Base-by-base conservation (phyloP, 148 eudicot genomes). In the Diospyros lotus region DNA sequence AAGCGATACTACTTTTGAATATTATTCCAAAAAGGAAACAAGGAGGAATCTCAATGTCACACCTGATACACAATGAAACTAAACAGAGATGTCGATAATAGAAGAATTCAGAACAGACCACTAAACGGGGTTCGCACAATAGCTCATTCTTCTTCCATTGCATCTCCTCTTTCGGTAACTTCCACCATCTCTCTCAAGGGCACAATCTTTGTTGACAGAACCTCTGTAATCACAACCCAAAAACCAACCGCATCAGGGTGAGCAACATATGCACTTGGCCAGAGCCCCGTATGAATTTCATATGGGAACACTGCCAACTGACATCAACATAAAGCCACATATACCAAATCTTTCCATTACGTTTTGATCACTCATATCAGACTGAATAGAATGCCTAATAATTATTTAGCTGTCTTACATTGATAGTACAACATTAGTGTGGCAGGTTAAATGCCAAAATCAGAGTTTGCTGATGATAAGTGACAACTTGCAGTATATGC, bases 141-240 rank as follows among this genome's bases (percentile, higher is more conserved):
- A 72, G 45, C 67, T 85, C 80, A 85, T 28, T 28, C 28, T 68
- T 93, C 97, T 82, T 93, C 98, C 94, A 93, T 93, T 14, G 93
- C 97, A 64, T 91, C 98, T 58, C 93, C 94, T 42, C 86, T 89
- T 76, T 84, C 90, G 15, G 79, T 71, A 18, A 81, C 91, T 75
- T 81, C 83, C 67, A 82, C 88, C 64, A 76, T 55, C 76, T 82
- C 82, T 73, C 69, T 84, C 68, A 91, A 66, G 4, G 87, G 90
- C 1, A 82, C 88, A 54, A 91, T 79, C 85, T 88, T 93, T 6
- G 93, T 91, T 55, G 80, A 53, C 68, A 93, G 79, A 42, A 89
- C 93, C 87, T 93, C 98, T 93, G 89, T 56, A 86, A 73, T 53
- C 64, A 79, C 75, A 75, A 66, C 15, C 64, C 71, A 28, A 28